Evolutionary conservation across 2,329 filamentous ascomycete genomes (phyloP).

Genomic region (Stemphylium lycopersici): DNA sequence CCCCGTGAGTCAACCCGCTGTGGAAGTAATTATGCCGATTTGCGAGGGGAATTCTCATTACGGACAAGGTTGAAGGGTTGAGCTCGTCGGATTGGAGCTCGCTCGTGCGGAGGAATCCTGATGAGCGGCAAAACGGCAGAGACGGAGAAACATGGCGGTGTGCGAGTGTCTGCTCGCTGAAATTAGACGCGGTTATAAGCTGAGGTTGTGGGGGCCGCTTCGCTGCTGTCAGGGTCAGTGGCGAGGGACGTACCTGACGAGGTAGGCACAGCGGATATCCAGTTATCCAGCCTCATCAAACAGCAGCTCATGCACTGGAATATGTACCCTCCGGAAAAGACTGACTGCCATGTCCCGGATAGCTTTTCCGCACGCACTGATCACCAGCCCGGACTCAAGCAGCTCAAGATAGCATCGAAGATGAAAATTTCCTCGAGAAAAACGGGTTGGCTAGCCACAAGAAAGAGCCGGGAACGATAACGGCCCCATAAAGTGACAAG

Average conservation of each 20-base stretch:
- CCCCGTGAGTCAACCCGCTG: slow-evolving; percentile 1
- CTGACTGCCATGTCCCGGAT: neutral
- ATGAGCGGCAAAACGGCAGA: neutral
- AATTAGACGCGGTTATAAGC: neutral
- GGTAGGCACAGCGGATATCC: neutral
- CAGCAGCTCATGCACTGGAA: neutral
- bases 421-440: too few relatives aligned
- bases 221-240: neutral
- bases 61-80: neutral
- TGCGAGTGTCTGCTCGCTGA: slow-evolving; percentile 3
- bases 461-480: too few relatives aligned
- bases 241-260: neutral
- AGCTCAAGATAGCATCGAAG: neutral
- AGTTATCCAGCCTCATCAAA: neutral
- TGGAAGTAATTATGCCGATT: neutral
- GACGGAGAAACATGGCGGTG: neutral
- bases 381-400: neutral
- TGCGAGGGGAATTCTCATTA: neutral
- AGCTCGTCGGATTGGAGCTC: neutral
- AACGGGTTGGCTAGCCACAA: too few relatives aligned
- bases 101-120: neutral
- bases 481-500: too few relatives aligned
- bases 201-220: neutral
- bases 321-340: neutral
- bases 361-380: neutral